Evolutionary conservation across 768 basidiomycete genomes (phyloP), one percentile per base, ranked within the genome.

Genomic region (Panaeolus cyanescens): DNA sequence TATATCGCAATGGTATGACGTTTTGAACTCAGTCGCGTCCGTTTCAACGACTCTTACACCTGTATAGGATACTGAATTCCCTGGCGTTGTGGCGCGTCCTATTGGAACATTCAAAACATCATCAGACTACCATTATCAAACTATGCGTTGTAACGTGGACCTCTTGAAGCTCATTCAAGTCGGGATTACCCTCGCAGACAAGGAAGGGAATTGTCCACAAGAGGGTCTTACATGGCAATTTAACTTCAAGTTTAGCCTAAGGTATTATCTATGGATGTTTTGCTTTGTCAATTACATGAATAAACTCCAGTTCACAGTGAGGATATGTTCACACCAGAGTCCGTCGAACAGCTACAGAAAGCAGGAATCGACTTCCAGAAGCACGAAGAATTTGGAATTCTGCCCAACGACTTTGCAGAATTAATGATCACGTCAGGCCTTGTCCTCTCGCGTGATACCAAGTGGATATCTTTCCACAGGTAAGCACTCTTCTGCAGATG

Each of bases 111-210:
- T 98, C 83, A 95, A 94, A 74, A 96, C 95, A 0, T 94, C 95
- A 10, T 95, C 95, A 20, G 97, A 99, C 77, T 99, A 98, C 71
- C 96, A 99, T 76, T 99, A 98, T 76, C 97, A 99, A 76, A 99
- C 97, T 2, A 96, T 99, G 92, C 90, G 97, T 62, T 97, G 96
- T 79, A 99, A 99, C 76, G 97, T 99, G 69, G 97, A 99, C 83
- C 81, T 99, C 54, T 84, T 99, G 66, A 95, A 94, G 79, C 92
- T 99, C 77, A 98, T 99, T 55, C 97, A 99, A 78, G 88, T 99
- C 62, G 97, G 97, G 5, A 85, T 99, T 65, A 97, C 97, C 5
- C 80, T 99, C 30, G 90, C 93, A 37, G 95, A 99, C 74, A 95
- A 96, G 72, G 87, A 97, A 32, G 97, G 97, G 4, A 90, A 95